phyloP scores from a whole-genome alignment of 2,329 filamentous ascomycete genomes.

The Aschersonia sp. region DNA sequence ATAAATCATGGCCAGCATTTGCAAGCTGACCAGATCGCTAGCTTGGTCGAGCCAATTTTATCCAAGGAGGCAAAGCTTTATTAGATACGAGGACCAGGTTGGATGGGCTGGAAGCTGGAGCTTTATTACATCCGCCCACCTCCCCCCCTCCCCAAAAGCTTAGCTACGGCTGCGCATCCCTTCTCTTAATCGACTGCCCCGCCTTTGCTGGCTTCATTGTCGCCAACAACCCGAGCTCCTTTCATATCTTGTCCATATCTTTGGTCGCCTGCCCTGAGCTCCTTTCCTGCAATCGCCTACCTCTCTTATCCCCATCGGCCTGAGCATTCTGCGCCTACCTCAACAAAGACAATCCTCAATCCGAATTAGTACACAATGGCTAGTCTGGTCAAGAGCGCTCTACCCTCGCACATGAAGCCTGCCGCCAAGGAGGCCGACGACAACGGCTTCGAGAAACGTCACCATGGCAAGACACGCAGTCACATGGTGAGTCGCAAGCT shows the following conservation, averaged over 20 bases:
- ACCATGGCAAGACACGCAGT: conserved; percentile 74
- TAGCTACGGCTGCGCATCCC: background rate
- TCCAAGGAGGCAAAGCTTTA: no score
- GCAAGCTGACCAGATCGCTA: no score
- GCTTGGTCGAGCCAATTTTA: no score
- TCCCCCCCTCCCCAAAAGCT: background rate
- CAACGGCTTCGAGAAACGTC: conserved; percentile 42
- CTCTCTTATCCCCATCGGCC: background rate
- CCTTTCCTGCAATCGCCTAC: background rate
- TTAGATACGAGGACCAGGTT: background rate
- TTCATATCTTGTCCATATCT: background rate
- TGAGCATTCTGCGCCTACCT: background rate
- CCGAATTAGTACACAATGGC: conserved; percentile 40
- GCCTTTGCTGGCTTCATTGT: conserved; percentile 2
- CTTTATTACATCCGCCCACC: background rate
- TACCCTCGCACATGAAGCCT: conserved; percentile 75
- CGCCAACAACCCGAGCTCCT: conserved; percentile 1
- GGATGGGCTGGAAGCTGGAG: background rate
- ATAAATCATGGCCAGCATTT: no score
- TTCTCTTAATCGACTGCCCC: conserved; percentile 1
- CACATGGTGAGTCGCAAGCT: conserved; percentile 54
- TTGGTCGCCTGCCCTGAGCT: background rate
- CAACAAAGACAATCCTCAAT: background rate
- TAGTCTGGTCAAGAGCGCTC: conserved; percentile 53
- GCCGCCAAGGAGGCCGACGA: conserved; percentile 27